A percentile compares a stretch with the other conserved stretches of the same genome.
These are phyloP conservation scores for Penicillium robsamsonii DNA, from an alignment of 495 filamentous ascomycete species.

Conservation along the genomic window DNA sequence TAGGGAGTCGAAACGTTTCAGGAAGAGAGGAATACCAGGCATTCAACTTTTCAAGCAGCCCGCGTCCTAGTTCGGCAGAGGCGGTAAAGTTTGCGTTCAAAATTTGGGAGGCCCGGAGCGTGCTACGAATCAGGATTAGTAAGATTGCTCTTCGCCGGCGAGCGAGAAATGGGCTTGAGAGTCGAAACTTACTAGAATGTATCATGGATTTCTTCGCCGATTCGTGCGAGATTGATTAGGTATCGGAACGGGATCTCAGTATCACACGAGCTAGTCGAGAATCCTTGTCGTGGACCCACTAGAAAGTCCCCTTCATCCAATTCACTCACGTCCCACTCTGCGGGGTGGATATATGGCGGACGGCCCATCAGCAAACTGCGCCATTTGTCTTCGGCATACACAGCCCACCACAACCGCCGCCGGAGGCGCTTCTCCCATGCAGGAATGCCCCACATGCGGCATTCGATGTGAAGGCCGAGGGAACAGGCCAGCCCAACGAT, in stretches of 20 bases:
- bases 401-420: constrained; percentile 83
- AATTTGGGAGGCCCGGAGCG: constrained; percentile 33
- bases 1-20: constrained; percentile 30
- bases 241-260: constrained; percentile 29
- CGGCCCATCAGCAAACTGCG: constrained; percentile 80
- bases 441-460: constrained; percentile 83
- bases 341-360: constrained; percentile 73
- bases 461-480: constrained; percentile 83
- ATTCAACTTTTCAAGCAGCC: constrained; percentile 30
- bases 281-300: constrained; percentile 23
- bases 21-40: constrained; percentile 33
- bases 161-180: neutral
- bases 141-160: neutral
- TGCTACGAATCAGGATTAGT: constrained; percentile 16
- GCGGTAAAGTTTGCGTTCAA: constrained; percentile 30
- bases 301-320: constrained; percentile 67
- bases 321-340: constrained; percentile 79
- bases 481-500: constrained; percentile 33
- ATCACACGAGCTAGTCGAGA: constrained; percentile 24
- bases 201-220: constrained; percentile 34
- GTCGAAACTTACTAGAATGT: constrained; percentile 32
- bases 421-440: constrained; percentile 80
- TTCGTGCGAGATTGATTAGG: constrained; percentile 26
- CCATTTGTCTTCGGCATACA: constrained; percentile 96
- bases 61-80: constrained; percentile 29